These are phyloP conservation scores for Pythium sp. DNA, from an alignment of 352 stramenopile genomes.

Conservation along the genomic window DNA sequence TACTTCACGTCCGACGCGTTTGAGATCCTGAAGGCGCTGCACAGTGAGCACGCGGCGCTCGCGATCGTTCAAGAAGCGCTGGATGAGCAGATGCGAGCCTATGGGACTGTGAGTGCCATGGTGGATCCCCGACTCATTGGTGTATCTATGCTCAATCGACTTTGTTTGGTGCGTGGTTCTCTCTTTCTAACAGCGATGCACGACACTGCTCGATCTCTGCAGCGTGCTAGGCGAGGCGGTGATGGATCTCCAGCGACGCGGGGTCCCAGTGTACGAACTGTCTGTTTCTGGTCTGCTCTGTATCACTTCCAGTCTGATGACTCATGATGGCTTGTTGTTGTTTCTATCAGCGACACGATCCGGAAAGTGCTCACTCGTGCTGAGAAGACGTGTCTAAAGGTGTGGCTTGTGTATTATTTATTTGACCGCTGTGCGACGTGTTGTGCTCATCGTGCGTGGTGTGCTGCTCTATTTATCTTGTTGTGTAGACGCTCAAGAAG, in stretches of 20 bases:
- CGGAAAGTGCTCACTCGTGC: background rate
- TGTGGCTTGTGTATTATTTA: background rate
- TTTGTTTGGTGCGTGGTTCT: background rate
- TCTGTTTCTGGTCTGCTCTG: background rate
- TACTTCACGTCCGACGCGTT: slow-evolving; percentile 20
- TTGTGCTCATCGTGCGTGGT: background rate
- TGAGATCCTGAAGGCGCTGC: slow-evolving; percentile 8
- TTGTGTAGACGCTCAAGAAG: slow-evolving; percentile 11
- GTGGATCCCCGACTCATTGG: no score
- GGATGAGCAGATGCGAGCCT: slow-evolving; percentile 6
- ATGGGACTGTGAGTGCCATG: background rate
- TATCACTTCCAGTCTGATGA: background rate
- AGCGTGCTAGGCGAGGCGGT: slow-evolving; percentile 9
- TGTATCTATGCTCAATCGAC: no score
- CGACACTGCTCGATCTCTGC: slow-evolving; percentile 16
- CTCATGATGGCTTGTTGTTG: background rate
- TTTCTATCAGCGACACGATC: background rate
- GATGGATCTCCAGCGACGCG: slow-evolving; percentile 14
- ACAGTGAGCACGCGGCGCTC: slow-evolving; percentile 16
- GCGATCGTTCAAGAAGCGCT: slow-evolving; percentile 13
- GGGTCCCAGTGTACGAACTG: slow-evolving; percentile 5
- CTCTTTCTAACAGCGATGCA: slow-evolving; percentile 7
- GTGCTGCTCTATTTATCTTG: background rate
- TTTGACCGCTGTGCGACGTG: background rate
- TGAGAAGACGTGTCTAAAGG: slow-evolving; percentile 6